Evolutionary conservation across 768 basidiomycete genomes (phyloP).

Genomic region (Dendrothele bispora): DNA sequence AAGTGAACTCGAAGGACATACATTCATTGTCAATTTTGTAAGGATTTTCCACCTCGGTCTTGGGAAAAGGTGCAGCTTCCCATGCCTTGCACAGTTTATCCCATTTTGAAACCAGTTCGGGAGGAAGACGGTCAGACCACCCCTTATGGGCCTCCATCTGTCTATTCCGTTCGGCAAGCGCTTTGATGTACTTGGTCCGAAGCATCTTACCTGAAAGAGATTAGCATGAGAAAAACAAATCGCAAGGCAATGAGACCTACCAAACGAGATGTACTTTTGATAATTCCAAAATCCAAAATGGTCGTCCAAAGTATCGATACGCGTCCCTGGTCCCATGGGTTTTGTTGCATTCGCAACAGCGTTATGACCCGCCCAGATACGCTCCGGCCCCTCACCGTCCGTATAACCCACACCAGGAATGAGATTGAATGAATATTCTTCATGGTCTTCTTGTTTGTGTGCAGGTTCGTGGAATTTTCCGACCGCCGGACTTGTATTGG

Average conservation of each 20-base stretch:
- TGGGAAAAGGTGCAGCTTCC: conserved; percentile 9
- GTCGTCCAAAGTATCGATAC: conserved; percentile 32
- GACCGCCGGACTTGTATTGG: too few relatives aligned
- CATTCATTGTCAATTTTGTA: background rate
- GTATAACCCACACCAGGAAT: conserved; percentile 21
- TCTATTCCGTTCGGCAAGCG: conserved; percentile 13
- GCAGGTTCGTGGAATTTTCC: conserved; percentile 32
- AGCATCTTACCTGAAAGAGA: conserved; percentile 4
- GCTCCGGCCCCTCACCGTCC: conserved; percentile 34
- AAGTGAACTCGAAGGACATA: background rate
- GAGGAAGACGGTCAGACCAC: conserved; percentile 7
- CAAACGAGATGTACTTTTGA: conserved; percentile 18
- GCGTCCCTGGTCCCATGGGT: conserved; percentile 31
- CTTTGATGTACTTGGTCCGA: conserved; percentile 7
- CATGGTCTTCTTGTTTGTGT: conserved; percentile 25
- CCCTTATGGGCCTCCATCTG: conserved; percentile 13
- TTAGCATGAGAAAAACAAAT: too few relatives aligned
- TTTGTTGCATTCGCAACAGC: conserved; percentile 25
- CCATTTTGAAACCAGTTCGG: conserved; percentile 9
- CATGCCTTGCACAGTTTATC: conserved; percentile 13
- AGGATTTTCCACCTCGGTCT: conserved; percentile 9
- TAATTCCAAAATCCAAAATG: conserved; percentile 30
- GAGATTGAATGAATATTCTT: conserved; percentile 27
- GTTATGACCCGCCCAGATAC: conserved; percentile 30
- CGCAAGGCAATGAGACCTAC: too few relatives aligned